A percentile compares a stretch with the other conserved stretches of the same genome.
Evolutionary conservation across 225 moss, liverwort and hornwort genomes (phyloP).

Genomic region (Polytrichum formosum): DNA sequence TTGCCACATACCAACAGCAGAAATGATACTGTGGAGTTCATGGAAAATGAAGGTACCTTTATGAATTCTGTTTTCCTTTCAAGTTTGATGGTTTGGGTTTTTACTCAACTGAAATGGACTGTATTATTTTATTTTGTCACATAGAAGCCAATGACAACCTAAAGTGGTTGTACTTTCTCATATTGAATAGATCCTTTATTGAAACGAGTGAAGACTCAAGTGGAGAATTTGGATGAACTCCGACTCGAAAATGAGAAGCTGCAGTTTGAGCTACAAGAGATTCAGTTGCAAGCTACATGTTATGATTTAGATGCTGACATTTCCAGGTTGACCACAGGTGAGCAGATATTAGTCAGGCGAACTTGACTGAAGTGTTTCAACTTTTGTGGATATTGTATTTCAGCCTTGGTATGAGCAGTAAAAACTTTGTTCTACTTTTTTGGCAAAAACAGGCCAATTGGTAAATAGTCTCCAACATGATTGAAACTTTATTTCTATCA

Average conservation of each 20-base stretch:
- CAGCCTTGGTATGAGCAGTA: background rate
- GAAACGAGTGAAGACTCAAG: conserved; percentile 6
- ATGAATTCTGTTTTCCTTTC: conserved; percentile 4
- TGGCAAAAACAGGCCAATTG: background rate
- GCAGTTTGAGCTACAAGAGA: conserved; percentile 13
- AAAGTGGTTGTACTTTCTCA: background rate
- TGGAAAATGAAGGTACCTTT: conserved; percentile 32
- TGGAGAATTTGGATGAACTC: conserved; percentile 6
- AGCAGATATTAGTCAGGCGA: conserved; percentile 16
- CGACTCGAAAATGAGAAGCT: conserved; percentile 16
- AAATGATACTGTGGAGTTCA: background rate
- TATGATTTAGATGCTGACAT: conserved; percentile 12
- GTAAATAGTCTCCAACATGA: background rate
- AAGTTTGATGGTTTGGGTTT: conserved; percentile 6
- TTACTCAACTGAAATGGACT: background rate
- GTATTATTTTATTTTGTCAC: no score
- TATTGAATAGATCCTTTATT: conserved; percentile 6
- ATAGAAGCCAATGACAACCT: no score
- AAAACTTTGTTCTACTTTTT: background rate
- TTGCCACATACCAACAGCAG: background rate
- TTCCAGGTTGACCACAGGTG: conserved; percentile 5
- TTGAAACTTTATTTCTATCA: background rate
- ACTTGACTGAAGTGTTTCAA: background rate
- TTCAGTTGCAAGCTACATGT: conserved; percentile 4
- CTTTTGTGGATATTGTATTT: background rate